Percentiles rank a stretch among this genome's conserved stretches.
These are phyloP conservation scores for Aspergillus clavatus DNA, from an alignment of 2,329 filamentous ascomycete genomes.

Conservation along the genomic window DNA sequence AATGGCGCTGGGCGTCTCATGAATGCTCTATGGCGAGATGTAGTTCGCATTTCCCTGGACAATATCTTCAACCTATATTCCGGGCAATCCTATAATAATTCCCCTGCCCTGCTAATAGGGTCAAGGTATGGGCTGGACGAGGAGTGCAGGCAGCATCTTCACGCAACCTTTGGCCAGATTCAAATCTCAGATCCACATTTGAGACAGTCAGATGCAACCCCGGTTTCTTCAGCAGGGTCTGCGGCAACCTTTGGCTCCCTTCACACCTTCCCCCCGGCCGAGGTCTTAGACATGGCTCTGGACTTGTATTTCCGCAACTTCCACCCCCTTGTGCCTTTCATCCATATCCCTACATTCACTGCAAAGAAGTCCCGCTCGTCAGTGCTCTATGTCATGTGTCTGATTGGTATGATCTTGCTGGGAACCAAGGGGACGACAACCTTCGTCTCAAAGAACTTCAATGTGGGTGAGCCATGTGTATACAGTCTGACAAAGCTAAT, in stretches of 20 bases:
- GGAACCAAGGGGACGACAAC: conserved; percentile 49
- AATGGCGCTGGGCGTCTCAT: conserved; percentile 38
- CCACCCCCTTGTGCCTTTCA: conserved; percentile 50
- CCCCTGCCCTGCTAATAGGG: conserved; percentile 24
- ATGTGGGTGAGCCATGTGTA: conserved; percentile 20
- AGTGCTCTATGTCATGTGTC: conserved; percentile 49
- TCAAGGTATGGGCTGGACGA: conserved; percentile 39
- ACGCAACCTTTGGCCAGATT: conserved; percentile 32
- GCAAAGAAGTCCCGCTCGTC: conserved; percentile 45
- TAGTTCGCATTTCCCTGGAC: conserved; percentile 32
- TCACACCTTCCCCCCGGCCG: conserved; percentile 45
- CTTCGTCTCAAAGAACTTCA: conserved; percentile 47
- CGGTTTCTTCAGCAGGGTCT: conserved; percentile 17
- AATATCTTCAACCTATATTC: conserved; percentile 36
- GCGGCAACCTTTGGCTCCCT: conserved; percentile 21
- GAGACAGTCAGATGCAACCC: conserved; percentile 15
- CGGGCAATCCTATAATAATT: conserved; percentile 15
- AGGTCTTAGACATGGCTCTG: conserved; percentile 51
- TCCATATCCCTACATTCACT: conserved; percentile 51
- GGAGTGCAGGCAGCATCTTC: conserved; percentile 38
- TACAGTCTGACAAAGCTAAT: conserved; percentile 9
- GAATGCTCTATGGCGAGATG: conserved; percentile 40
- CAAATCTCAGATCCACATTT: conserved; percentile 14
- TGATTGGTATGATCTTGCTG: conserved; percentile 50
- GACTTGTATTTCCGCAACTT: conserved; percentile 53